Evolutionary conservation across 2,329 filamentous ascomycete species (phyloP).

Genomic region (Tricladium varicosporioides): DNA sequence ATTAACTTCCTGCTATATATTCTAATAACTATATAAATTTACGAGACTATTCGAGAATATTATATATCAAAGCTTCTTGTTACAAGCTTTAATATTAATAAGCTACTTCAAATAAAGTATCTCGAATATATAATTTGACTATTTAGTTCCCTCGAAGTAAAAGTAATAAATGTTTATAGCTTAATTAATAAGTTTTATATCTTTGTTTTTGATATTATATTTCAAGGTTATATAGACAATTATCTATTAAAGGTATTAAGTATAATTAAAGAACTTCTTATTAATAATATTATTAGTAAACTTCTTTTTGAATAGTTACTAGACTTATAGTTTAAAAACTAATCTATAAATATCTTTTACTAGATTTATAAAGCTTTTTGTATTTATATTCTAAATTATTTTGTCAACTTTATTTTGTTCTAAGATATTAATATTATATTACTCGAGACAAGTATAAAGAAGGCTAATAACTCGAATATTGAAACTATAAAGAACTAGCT

Average conservation of each 20-base stretch:
- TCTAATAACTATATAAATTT: conserved; percentile 1
- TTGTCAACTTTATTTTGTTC: conserved; percentile 6
- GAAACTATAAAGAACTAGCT: conserved; percentile 5
- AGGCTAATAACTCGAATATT: background rate
- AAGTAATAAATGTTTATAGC: conserved; percentile 6
- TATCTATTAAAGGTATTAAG: conserved; percentile 12
- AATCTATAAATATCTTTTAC: conserved; percentile 9
- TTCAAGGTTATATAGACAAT: conserved; percentile 10
- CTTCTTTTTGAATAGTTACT: conserved; percentile 10
- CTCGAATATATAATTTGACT: conserved; percentile 10
- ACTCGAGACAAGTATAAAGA: conserved; percentile 8
- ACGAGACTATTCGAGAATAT: conserved; percentile 9
- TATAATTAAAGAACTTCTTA: conserved; percentile 5
- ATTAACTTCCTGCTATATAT: conserved; percentile 6
- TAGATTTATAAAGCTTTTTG: conserved; percentile 7
- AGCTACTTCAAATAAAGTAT: conserved; percentile 10
- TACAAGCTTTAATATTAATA: conserved; percentile 5
- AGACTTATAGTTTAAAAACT: conserved; percentile 8
- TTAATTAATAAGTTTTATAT: conserved; percentile 10
- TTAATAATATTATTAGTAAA: conserved; percentile 3
- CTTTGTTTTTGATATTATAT: conserved; percentile 11
- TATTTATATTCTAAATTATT: conserved; percentile 2
- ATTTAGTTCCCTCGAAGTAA: conserved; percentile 9
- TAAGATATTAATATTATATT: conserved; percentile 1
- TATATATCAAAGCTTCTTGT: conserved; percentile 3